These are phyloP conservation scores for Geosmithia morbida DNA, from an alignment of 2,329 filamentous ascomycete species.

Conservation along the genomic window DNA sequence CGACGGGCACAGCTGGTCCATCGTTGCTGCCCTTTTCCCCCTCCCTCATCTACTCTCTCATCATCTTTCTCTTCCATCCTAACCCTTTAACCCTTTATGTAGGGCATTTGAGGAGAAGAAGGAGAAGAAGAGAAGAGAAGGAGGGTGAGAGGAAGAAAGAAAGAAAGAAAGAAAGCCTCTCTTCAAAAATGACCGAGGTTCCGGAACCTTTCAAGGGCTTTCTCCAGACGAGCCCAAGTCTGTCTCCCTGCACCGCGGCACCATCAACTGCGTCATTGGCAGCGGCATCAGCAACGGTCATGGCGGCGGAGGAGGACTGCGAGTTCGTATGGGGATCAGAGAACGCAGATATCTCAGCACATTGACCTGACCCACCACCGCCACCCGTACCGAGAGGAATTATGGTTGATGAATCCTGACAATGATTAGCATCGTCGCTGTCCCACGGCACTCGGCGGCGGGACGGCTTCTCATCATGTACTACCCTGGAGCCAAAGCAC, in stretches of 20 bases:
- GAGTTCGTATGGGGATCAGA: constrained; percentile 8
- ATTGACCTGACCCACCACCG: too few species aligned
- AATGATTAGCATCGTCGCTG: constrained; percentile 10
- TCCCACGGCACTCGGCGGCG: constrained; percentile 11
- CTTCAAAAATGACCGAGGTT: constrained; percentile 7
- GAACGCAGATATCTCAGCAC: constrained; percentile 10
- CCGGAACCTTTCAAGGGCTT: constrained; percentile 9
- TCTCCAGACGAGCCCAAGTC: constrained; percentile 9
- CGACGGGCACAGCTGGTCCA: too few species aligned
- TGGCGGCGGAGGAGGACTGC: constrained; percentile 7
- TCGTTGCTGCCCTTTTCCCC: too few species aligned
- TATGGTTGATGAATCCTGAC: not conserved
- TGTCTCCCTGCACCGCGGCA: constrained; percentile 6
- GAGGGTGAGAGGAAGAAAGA: too few species aligned
- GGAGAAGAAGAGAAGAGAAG: too few species aligned
- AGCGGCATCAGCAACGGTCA: not conserved
- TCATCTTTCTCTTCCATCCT: too few species aligned
- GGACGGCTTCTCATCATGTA: constrained; percentile 12
- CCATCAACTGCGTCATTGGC: not conserved
- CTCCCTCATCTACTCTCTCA: too few species aligned
- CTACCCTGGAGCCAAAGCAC: constrained; percentile 7
- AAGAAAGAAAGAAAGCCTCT: too few species aligned
- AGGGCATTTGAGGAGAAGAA: too few species aligned
- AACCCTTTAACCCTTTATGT: too few species aligned
- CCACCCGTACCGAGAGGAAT: too few species aligned